Evolutionary conservation across 164 flowering plant genomes (phyloP).

Genomic region (Vitis amurensis): DNA sequence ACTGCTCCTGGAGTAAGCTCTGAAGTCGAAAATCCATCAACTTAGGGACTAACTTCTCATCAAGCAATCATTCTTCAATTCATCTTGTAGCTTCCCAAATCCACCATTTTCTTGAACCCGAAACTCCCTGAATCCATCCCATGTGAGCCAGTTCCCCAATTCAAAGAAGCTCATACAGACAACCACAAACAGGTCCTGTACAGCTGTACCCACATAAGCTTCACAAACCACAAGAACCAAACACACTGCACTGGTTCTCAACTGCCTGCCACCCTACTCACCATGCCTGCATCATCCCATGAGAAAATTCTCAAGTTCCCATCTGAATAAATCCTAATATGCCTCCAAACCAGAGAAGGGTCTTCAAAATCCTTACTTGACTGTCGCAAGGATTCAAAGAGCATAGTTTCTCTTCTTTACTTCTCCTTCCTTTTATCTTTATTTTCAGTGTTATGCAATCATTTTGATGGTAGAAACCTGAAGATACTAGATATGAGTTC

Average conservation of each 20-base stretch:
- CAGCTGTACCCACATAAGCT: conserved; percentile 46
- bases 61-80: conserved; percentile 50
- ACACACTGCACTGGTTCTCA: conserved; percentile 51
- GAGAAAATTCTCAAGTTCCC: conserved; percentile 62
- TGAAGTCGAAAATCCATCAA: conserved; percentile 48
- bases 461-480: too few species aligned
- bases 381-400: too few species aligned
- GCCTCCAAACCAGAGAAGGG: conserved; percentile 37
- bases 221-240: conserved; percentile 56
- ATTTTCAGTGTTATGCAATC: too few species aligned
- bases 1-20: conserved; percentile 22
- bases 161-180: conserved; percentile 30
- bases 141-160: conserved; percentile 14
- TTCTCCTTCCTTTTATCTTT: too few species aligned
- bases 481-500: neutral
- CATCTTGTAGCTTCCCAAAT: conserved; percentile 47
- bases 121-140: conserved; percentile 20
- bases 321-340: conserved; percentile 49
- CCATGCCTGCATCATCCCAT: conserved; percentile 43
- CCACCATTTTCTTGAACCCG: conserved; percentile 49
- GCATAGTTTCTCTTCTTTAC: too few species aligned
- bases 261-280: conserved; percentile 50
- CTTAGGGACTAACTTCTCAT: conserved; percentile 48
- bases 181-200: conserved; percentile 43
- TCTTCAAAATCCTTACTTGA: too few species aligned